phyloP scores from a whole-genome alignment of 1,139 yeast genomes.

The Citeromyces hawaiiensis region DNA sequence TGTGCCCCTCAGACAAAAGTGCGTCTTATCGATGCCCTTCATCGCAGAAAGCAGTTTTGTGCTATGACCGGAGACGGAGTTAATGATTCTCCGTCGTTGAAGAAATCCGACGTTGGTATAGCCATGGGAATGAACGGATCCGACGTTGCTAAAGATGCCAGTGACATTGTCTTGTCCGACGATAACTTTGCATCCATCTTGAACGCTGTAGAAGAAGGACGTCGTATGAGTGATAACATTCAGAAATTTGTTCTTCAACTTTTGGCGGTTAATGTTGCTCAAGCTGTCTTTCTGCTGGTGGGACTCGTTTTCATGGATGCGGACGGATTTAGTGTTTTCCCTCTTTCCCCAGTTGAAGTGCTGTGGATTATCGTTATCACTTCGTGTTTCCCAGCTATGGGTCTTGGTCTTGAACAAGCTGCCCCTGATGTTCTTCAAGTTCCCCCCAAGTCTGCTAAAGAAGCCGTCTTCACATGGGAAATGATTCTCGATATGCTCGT shows the following conservation, averaged over 20 bases:
- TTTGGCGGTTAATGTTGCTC: constrained; percentile 69
- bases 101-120: constrained; percentile 74
- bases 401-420: constrained; percentile 65
- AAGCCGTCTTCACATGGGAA: constrained; percentile 56
- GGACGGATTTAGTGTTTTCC: constrained; percentile 53
- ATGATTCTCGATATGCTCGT: constrained; percentile 61
- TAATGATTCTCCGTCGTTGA: constrained; percentile 72
- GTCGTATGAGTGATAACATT: constrained; percentile 71
- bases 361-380: constrained; percentile 72
- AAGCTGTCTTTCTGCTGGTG: constrained; percentile 55
- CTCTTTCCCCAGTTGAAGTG: constrained; percentile 69
- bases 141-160: constrained; percentile 73
- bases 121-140: constrained; percentile 82
- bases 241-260: constrained; percentile 75
- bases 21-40: constrained; percentile 72
- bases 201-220: constrained; percentile 72
- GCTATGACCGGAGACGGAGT: constrained; percentile 91
- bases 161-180: constrained; percentile 63
- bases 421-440: constrained; percentile 50
- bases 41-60: constrained; percentile 53
- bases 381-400: constrained; percentile 79
- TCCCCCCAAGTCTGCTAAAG: constrained; percentile 47
- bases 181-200: constrained; percentile 71
- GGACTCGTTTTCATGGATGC: constrained; percentile 60
- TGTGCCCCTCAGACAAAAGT: constrained; percentile 84